Evolutionary conservation across 768 basidiomycete genomes (phyloP).

Genomic region (Asterophora lycoperdoides): DNA sequence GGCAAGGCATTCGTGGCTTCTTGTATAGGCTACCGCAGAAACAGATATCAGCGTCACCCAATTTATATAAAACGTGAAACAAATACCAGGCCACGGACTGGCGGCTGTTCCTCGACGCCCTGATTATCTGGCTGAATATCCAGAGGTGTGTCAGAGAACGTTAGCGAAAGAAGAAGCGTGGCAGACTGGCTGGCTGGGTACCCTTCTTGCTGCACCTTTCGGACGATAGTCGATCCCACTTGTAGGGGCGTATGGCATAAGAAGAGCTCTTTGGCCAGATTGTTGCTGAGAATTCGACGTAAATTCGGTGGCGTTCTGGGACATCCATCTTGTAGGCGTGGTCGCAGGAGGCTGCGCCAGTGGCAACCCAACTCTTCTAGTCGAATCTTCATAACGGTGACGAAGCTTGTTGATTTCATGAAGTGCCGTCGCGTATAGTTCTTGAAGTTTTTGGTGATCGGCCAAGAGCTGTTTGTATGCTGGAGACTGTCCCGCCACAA

Average conservation of each 20-base stretch:
- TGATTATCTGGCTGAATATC: neutral
- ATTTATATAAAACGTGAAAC: neutral
- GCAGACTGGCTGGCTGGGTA: slow-evolving; percentile 2
- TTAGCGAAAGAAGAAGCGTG: neutral
- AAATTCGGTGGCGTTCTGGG: neutral
- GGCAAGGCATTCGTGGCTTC: neutral
- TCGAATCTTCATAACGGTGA: slow-evolving; percentile 3
- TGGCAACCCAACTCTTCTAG: neutral
- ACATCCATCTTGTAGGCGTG: neutral
- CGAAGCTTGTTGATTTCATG: slow-evolving; percentile 20
- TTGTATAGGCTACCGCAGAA: neutral
- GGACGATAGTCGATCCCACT: neutral
- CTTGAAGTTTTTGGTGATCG: slow-evolving; percentile 16
- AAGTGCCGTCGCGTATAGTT: slow-evolving; percentile 14
- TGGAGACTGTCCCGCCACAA: slow-evolving; percentile 11
- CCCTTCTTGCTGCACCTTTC: neutral
- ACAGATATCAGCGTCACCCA: neutral
- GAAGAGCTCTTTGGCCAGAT: neutral
- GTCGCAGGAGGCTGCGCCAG: slow-evolving; percentile 3
- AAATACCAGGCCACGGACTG: neutral
- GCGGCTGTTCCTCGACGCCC: neutral
- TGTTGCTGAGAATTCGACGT: neutral
- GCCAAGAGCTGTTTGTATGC: slow-evolving; percentile 17
- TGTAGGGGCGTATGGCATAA: neutral
- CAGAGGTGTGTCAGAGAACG: neutral